A percentile compares a stretch with the other conserved stretches of the same genome.
Evolutionary conservation across 108 stramenopile genomes (phyloP).

Genomic region (Asterionellopsis glacialis): DNA sequence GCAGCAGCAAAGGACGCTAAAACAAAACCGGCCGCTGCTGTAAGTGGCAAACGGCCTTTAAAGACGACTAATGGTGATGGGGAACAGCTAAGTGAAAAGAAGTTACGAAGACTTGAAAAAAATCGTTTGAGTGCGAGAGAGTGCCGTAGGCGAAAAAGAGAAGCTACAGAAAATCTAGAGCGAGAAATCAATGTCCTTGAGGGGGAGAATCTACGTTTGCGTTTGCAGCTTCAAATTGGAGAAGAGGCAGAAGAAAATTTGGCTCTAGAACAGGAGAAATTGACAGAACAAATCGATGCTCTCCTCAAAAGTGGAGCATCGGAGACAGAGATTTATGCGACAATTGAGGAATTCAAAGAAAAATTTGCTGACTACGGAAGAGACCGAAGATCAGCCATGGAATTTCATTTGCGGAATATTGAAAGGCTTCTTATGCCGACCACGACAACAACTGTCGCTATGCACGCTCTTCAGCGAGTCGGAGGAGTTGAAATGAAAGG

Average conservation of each 20-base stretch:
- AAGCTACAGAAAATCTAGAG: slow-evolving; percentile 75
- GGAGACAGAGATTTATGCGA: slow-evolving; percentile 72
- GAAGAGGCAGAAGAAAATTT: slow-evolving; percentile 57
- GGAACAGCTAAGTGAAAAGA: slow-evolving; percentile 49
- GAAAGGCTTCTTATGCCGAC: slow-evolving; percentile 79
- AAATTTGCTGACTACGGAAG: slow-evolving; percentile 88
- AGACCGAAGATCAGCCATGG: slow-evolving; percentile 72
- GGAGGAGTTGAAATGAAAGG: background rate
- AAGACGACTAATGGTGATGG: background rate
- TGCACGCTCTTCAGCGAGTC: slow-evolving; percentile 58
- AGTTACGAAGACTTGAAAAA: slow-evolving; percentile 78
- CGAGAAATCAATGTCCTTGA: slow-evolving; percentile 80
- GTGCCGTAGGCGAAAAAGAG: slow-evolving; percentile 77
- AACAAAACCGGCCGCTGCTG: background rate
- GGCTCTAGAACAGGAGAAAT: slow-evolving; percentile 44
- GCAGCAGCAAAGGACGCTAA: too few species aligned
- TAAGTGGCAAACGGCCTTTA: background rate
- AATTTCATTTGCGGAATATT: slow-evolving; percentile 74
- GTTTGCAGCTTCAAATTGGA: slow-evolving; percentile 82
- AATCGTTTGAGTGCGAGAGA: slow-evolving; percentile 82
- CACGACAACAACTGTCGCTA: slow-evolving; percentile 66
- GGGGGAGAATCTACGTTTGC: slow-evolving; percentile 83
- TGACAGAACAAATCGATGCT: slow-evolving; percentile 47
- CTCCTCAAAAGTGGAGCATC: slow-evolving; percentile 71
- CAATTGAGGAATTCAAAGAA: slow-evolving; percentile 84